Conservation (phyloP, 345 rosid genomes). For the Garcia nutans region DNA sequence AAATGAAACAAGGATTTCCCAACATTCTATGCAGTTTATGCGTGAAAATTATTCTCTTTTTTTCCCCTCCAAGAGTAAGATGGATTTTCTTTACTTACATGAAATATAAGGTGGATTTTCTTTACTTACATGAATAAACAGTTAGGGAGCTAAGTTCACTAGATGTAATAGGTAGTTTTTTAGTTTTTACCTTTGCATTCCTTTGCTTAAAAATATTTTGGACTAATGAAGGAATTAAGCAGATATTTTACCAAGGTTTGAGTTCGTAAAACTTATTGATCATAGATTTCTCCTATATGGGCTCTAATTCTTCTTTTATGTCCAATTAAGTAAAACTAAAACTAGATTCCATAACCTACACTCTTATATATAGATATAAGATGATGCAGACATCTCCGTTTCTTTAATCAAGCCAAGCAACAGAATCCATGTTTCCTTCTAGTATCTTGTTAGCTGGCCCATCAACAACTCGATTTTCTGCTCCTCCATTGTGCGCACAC, state of each 20-base stretch:
- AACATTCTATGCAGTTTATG: not conserved
- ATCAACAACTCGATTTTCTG: not conserved
- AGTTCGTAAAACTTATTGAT: no score
- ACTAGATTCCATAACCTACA: no score
- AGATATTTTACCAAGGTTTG: no score
- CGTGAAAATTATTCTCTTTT: not conserved
- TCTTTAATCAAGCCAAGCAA: not conserved
- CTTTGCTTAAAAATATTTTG: no score
- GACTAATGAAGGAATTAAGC: no score
- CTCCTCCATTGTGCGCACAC: not conserved
- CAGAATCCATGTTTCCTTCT: not conserved
- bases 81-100: not conserved
- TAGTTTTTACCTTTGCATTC: no score
- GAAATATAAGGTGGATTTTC: not conserved
- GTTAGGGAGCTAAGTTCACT: not conserved
- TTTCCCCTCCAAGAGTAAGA: not conserved
- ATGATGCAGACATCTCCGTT: not conserved
- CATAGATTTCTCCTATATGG: no score
- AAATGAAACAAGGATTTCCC: not conserved
- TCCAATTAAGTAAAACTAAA: no score
- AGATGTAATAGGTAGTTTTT: no score
- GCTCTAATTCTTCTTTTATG: no score
- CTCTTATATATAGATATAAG: not conserved
- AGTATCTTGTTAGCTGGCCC: not conserved
- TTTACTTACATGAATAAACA: not conserved